Evolutionary conservation across 2,329 filamentous ascomycete genomes (phyloP), one percentile per base, ranked within the genome.

Genomic region (Hawksworthiomyces lignivorus): DNA sequence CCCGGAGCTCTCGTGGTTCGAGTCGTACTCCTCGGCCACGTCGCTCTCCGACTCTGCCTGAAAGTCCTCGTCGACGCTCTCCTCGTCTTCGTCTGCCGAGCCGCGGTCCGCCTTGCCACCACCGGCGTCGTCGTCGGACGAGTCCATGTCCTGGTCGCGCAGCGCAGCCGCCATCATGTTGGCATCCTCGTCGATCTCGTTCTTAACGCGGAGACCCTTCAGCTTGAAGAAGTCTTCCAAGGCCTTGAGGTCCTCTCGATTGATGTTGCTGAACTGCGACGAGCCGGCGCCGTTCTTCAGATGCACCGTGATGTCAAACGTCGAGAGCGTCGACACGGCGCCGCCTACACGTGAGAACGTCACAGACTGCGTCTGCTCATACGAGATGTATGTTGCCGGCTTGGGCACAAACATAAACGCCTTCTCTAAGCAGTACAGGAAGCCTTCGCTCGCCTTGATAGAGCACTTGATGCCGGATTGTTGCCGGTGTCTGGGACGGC

Each of bases 401-500:
- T 98, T 98, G 24, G 92, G 92, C 14, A 98, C 92, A 62, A 98
- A 98, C 78, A 98, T 94, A 64, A 98, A 94, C 7, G 89, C 90
- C 67, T 96, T 96, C 65, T 98, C 92, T 52, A 98, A 69, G 61
- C 89, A 96, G 75, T 94, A 98, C 38, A 98, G 71, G 59, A 95
- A 89, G 47, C 94, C 92, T 67, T 98, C 92, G 62, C 94, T 96
- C 41, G 94, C 94, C 68, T 98, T 98, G 77, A 98, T 96, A n/a
- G 89, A 94, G 65, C 92, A 98, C 68, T 98, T 98, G 65, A 98
- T 94, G 45, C 92, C 92, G 52, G 82, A 87, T 62, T 96, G 89
- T 56, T 84, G 80, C 60, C 95, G 88, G 66, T 97, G 92, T 52
- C 85, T 78, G 39, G 7, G n/a, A n/a, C 10, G 6, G 4, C 3